These are phyloP conservation scores for Ceratorhiza oryzae-sativae DNA, from an alignment of 1,284 basidiomycete genomes.

Conservation along the genomic window DNA sequence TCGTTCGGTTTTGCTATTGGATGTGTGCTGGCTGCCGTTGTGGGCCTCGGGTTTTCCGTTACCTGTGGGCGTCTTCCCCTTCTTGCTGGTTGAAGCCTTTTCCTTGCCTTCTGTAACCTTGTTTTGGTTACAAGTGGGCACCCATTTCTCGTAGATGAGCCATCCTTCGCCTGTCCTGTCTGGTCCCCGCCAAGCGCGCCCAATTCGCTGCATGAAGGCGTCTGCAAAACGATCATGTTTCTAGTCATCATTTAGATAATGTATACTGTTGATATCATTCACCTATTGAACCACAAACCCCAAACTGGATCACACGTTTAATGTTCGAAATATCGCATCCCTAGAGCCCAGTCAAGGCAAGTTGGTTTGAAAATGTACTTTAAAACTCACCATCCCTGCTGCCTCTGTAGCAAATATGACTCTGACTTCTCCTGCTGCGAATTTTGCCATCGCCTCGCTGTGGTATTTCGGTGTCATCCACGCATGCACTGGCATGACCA, in stretches of 20 bases:
- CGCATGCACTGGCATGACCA: neutral
- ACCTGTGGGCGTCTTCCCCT: neutral
- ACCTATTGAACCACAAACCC: slow-evolving; percentile 12
- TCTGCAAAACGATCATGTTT: neutral
- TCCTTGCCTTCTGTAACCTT: too few relatives aligned
- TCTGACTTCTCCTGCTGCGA: neutral
- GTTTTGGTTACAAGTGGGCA: neutral
- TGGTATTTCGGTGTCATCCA: neutral
- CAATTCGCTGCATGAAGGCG: slow-evolving; percentile 15
- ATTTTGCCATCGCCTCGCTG: neutral
- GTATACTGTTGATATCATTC: neutral
- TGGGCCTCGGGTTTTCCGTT: neutral
- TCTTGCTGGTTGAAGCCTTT: neutral
- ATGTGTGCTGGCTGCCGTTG: too few relatives aligned
- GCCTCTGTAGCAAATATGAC: neutral
- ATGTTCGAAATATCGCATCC: slow-evolving; percentile 10
- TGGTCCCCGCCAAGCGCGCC: neutral
- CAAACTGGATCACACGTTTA: slow-evolving; percentile 3
- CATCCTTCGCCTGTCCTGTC: neutral
- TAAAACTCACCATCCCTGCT: neutral
- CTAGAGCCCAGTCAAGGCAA: neutral
- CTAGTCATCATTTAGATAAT: neutral
- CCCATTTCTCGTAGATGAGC: slow-evolving; percentile 4
- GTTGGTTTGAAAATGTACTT: neutral
- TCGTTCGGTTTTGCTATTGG: too few relatives aligned